These are phyloP conservation scores for Salix viminalis DNA, from an alignment of 345 rosid genomes.

Conservation along the genomic window DNA sequence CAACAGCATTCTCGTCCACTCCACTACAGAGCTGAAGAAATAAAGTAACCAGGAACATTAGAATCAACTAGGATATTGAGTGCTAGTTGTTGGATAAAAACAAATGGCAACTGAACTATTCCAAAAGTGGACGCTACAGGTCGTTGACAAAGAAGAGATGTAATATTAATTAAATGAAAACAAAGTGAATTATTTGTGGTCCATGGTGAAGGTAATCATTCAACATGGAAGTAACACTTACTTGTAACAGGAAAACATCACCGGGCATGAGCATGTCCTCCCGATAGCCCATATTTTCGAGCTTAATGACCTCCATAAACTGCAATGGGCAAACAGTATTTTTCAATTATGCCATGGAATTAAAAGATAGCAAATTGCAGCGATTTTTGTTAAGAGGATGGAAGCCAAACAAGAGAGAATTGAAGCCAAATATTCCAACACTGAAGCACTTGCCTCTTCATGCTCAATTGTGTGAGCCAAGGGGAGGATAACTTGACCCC, in stretches of 20 bases:
- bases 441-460: constrained; percentile 65
- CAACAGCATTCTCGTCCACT: constrained; percentile 90
- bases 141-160: background rate
- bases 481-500: constrained; percentile 93
- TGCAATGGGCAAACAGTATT: constrained; percentile 19
- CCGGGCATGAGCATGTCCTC: constrained; percentile 84
- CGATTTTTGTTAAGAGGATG: background rate
- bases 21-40: constrained; percentile 47
- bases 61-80: background rate
- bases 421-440: background rate
- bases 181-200: background rate
- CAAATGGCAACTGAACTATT: background rate
- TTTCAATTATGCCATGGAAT: background rate
- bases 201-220: background rate
- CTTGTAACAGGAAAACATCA: constrained; percentile 90
- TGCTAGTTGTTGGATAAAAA: background rate
- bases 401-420: background rate
- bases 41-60: background rate
- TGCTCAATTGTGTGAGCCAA: constrained; percentile 92
- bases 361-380: background rate
- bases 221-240: constrained; percentile 24
- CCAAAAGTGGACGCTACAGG: background rate
- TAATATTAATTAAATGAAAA: background rate
- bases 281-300: constrained; percentile 84
- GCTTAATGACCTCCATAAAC: constrained; percentile 91